Evolutionary conservation across 306 rosid species (phyloP).

Genomic region (Acmispon strigosus): DNA sequence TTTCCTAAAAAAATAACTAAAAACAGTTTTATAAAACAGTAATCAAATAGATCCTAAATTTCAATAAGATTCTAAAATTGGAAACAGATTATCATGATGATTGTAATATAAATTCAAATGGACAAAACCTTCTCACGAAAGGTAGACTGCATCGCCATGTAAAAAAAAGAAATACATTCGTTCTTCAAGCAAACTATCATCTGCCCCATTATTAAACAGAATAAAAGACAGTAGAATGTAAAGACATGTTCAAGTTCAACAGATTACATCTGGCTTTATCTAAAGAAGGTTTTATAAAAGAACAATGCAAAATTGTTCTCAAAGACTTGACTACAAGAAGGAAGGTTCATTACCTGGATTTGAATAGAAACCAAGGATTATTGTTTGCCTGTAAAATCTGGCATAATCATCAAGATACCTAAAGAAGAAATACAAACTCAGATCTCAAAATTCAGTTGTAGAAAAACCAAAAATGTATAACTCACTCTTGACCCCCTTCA

Average conservation of each 20-base stretch:
- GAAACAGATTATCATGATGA: constrained; percentile 13
- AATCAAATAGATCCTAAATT: neutral
- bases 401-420: constrained; percentile 81
- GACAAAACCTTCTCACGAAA: constrained; percentile 2
- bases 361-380: constrained; percentile 58
- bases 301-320: neutral
- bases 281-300: neutral
- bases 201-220: neutral
- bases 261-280: neutral
- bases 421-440: constrained; percentile 20
- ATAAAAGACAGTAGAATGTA: neutral
- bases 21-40: neutral
- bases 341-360: constrained; percentile 55
- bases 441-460: neutral
- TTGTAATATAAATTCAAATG: constrained; percentile 11
- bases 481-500: neutral
- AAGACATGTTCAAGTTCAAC: neutral
- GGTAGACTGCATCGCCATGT: neutral
- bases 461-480: neutral
- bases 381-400: constrained; percentile 72
- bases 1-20: neutral
- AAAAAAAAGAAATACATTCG: neutral
- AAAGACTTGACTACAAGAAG: neutral
- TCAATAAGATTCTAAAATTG: neutral
- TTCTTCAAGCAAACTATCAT: constrained; percentile 11